phyloP scores from a whole-genome alignment of 2,329 filamentous ascomycete species.

The Diplodia sapinea region DNA sequence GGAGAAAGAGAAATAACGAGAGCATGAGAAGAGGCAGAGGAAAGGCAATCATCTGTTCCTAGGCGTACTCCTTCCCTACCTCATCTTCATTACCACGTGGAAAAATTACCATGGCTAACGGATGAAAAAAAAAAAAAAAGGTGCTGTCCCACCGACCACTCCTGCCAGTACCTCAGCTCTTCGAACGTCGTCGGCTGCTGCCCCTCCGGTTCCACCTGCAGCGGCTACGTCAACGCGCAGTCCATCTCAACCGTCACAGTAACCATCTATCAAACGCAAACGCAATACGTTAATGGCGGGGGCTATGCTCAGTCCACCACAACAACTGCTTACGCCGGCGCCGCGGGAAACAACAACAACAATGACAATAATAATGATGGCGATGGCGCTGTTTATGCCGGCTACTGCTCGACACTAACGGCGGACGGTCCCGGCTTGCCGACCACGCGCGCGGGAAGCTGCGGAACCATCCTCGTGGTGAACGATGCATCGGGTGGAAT shows the following conservation, averaged over 20 bases:
- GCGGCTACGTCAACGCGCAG: slow-evolving; percentile 42
- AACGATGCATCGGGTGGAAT: slow-evolving; percentile 33
- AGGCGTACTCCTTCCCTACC: neutral
- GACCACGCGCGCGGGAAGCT: slow-evolving; percentile 42
- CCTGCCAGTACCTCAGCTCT: slow-evolving; percentile 42
- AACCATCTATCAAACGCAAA: slow-evolving; percentile 34
- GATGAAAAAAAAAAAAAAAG: slow-evolving; percentile 35
- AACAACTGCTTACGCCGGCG: slow-evolving; percentile 36
- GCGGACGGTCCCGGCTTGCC: slow-evolving; percentile 46
- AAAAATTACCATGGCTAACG: neutral
- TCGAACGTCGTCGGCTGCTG: slow-evolving; percentile 48
- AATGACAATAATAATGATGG: neutral
- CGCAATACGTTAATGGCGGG: slow-evolving; percentile 18
- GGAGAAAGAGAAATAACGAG: neutral
- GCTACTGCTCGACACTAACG: slow-evolving; percentile 47
- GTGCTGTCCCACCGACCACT: slow-evolving; percentile 47
- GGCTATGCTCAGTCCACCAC: slow-evolving; percentile 39
- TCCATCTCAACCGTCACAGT: slow-evolving; percentile 46
- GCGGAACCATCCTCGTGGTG: slow-evolving; percentile 48
- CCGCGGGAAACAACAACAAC: slow-evolving; percentile 31
- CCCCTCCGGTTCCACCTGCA: slow-evolving; percentile 44
- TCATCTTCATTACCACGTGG: neutral
- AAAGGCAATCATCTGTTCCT: neutral
- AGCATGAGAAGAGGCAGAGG: neutral
- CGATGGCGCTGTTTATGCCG: slow-evolving; percentile 34